A percentile compares a stretch with the other conserved stretches of the same genome.
Evolutionary conservation across 2,329 filamentous ascomycete genomes (phyloP).

Genomic region (Colletotrichum cordylinicola): DNA sequence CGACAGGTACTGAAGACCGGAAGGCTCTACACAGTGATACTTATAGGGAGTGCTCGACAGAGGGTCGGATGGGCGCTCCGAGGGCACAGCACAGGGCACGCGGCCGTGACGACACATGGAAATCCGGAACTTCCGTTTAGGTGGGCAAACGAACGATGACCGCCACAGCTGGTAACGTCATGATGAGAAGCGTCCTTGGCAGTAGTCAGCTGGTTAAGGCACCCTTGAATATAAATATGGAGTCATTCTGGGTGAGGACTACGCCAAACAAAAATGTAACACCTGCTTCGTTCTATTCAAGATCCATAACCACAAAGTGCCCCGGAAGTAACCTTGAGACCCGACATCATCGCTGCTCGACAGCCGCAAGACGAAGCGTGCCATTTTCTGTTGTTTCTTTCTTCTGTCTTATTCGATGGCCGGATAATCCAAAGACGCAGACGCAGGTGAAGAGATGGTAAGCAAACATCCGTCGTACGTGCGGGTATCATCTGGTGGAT

Average conservation of each 20-base stretch:
- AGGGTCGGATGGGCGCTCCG: neutral
- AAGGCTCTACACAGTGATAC: too few relatives aligned
- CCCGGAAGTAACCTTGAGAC: neutral
- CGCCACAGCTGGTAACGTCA: neutral
- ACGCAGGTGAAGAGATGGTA: neutral
- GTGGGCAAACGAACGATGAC: neutral
- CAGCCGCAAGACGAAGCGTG: neutral
- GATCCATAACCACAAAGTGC: too few relatives aligned
- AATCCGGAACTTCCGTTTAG: neutral
- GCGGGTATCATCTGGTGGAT: neutral
- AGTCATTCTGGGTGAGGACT: fast-evolving
- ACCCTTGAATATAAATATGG: fast-evolving
- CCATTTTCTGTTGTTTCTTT: neutral
- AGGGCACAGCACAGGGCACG: fast-evolving
- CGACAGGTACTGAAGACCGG: too few relatives aligned
- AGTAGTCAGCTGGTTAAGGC: neutral
- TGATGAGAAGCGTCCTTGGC: neutral
- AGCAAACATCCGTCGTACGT: neutral
- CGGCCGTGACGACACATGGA: fast-evolving
- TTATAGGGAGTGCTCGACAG: too few relatives aligned
- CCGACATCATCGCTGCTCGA: neutral
- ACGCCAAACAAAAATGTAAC: neutral
- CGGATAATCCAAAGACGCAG: neutral
- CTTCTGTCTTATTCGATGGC: neutral
- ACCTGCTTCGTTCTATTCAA: too few relatives aligned